Base-by-base conservation (phyloP, 495 filamentous ascomycete genomes). In the Xylaria intraflava region DNA sequence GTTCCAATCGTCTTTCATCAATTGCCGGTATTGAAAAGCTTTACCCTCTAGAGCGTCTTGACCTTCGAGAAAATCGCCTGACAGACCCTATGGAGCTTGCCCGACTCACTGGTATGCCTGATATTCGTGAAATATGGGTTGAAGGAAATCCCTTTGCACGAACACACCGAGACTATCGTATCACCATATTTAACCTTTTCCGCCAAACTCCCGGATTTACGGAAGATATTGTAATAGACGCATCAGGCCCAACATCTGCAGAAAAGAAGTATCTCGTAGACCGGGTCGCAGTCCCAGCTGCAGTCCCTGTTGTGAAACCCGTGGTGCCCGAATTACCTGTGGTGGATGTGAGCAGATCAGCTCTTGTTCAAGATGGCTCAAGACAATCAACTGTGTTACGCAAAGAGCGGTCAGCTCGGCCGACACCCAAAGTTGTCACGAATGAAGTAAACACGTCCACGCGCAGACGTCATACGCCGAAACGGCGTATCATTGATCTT, bases 171-270 rank as follows among this genome's bases (percentile, higher is more conserved):
- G 83, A 81, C 56, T 94, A 96, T 65, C 82, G 93, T 26, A 75
- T 94, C 56, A 85, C 82, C 22, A 95, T 98, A 59, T 96, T 98
- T 80, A 97, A 97, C 62, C 79, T 96, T 0, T 98, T 98, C 75
- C 86, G 93, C 53, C 82, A 79, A n/a, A 90, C 89, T 0, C 90
- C 93, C 2, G 93, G 93, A 9, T 93, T 91, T 62, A 80, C 83
- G 0, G 88, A 95, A 59, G 94, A 98, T 67, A 85, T 97, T 54
- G 78, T 87, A 36, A 89, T 98, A 59, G 94, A 98, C 65, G 79
- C 83, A 1, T 83, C 83, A 22, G 84, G 85, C 3, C 93, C 93
- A 3, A 83, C 79, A 17, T 90, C 88, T 61, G 82, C 81, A 14
- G 93, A 98, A 69, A 83, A 84, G 58, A 87, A 87, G 46, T 88